Base-by-base conservation (phyloP, 2,329 filamentous ascomycete genomes). In the Penicillium sp. region DNA sequence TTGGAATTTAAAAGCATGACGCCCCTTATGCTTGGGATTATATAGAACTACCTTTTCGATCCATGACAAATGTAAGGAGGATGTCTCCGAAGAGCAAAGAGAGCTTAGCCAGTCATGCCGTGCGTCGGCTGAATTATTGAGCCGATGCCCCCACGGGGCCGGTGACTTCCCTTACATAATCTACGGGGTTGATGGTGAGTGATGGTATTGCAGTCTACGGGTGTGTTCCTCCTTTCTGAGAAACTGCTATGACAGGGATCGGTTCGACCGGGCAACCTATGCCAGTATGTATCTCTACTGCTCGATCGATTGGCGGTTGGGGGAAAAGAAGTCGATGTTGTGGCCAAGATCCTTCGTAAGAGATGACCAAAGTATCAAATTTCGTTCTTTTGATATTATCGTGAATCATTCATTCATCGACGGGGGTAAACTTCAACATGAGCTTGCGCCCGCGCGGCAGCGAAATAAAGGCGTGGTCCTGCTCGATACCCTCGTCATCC, bases 401-500 rank as follows among this genome's bases (percentile, higher is more conserved):
- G 5, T 45, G 19, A 27, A 25, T 25, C 25, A 25, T 25, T 58
- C 46, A 60, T 48, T 51, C 23, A 13, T 52, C 25, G 4, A 56
- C 47, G 2, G 58, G 47, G 15, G 5, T 52, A 54, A 72, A 69
- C 37, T 50, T 65, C 31, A 72, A 54, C 48, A 71, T 61, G 27
- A 72, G 46, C 42, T 71, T 73, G 15, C 69, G 60, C 5, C 67
- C 65, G 10, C 61, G 67, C 0, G 71, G 71, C 21, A 66, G 56
- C 1, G 68, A 63, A 59, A 73, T 69, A 50, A 86, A 87, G 4
- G 79, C 79, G 67, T 87, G 84, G 0, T 77, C 78, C 68, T 84
- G 84, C 65, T 86, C 82, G 59, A 88, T 85, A 0, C 81, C 83
- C 3, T 77, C 75, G 62, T 87, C 85, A 57, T 87, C 79, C 2